These are phyloP conservation scores for Starmerella vitae DNA, from an alignment of 805 yeast species.

Conservation along the genomic window DNA sequence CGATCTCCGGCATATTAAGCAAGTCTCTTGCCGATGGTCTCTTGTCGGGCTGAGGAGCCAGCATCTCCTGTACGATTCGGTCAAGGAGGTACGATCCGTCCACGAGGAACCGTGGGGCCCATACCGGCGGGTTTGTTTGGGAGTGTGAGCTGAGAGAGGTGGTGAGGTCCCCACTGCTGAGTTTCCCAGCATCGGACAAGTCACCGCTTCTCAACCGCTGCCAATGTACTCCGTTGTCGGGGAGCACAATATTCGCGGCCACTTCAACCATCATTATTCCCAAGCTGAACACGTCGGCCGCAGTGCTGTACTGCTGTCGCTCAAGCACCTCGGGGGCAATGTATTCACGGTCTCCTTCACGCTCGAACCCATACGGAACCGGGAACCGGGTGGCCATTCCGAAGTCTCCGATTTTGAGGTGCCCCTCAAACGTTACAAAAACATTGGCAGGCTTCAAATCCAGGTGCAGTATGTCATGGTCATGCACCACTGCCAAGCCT, in stretches of 20 bases:
- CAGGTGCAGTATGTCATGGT: constrained; percentile 61
- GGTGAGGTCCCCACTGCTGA: constrained; percentile 48
- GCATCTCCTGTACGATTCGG: constrained; percentile 73
- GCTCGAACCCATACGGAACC: constrained; percentile 45
- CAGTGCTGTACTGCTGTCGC: constrained; percentile 67
- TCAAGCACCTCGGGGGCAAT: constrained; percentile 93
- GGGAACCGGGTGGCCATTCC: constrained; percentile 86
- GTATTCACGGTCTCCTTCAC: constrained; percentile 95
- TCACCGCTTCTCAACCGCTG: constrained; percentile 91
- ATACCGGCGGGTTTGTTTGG: constrained; percentile 36
- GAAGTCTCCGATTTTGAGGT: constrained; percentile 88
- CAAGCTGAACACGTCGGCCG: constrained; percentile 89
- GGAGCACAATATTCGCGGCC: constrained; percentile 88
- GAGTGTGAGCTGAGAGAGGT: neutral
- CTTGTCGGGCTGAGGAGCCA: constrained; percentile 63
- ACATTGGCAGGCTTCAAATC: constrained; percentile 94
- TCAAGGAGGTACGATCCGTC: constrained; percentile 65
- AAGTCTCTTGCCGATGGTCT: constrained; percentile 72
- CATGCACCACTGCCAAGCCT: constrained; percentile 73
- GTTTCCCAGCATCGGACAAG: constrained; percentile 81
- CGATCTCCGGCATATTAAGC: constrained; percentile 58
- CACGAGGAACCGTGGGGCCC: constrained; percentile 78
- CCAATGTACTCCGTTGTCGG: constrained; percentile 96
- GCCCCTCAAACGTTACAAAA: constrained; percentile 87
- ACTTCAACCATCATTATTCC: constrained; percentile 89